Evolutionary conservation across 306 rosid genomes (phyloP), one percentile per base, ranked within the genome.

Genomic region (Castanopsis chinensis): DNA sequence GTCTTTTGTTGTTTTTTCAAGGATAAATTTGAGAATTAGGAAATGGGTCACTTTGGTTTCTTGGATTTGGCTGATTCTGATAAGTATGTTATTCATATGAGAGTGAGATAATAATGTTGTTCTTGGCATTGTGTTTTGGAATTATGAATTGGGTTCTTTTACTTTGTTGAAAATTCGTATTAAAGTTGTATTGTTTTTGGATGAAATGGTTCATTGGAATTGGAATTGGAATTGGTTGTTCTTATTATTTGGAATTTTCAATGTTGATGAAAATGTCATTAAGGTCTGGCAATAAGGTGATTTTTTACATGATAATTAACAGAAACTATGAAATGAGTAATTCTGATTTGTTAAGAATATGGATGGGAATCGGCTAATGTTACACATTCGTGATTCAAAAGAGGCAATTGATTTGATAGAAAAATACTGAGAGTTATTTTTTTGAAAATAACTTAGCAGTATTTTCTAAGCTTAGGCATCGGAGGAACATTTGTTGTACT

Each of bases 31-130:
- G 53, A 8, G 27, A 57, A 67, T 67, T 67, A 7, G 35, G 49
- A 17, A 65, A 5, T 18, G 23, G 45, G 23, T 32, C 71, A 11
- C 7, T 65, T 65, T 65, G 71, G 71, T 18, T 32, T 65, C 21
- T 14, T 18, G 49, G 71, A 65, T 32, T 32, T 33, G 25, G 71
- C 27, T 67, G 25, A 8, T 4, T n/a, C 72, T 67, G 51, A 67
- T 23, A 19, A 3, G 13, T 67, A 32, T 9, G 15, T 32, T 65
- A 32, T 5, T 65, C 3, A 65, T 32, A 35, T 35, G 43, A 35
- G 9, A 35, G 88, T 78, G 4, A 51, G 52, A 49, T 68, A 35
- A 64, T 33, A 3, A 79, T 33, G 55, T 19, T 68, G 28, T 3
- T 53, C 69, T 33, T 71, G 9, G 19, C 25, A 41, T 51, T 57